Conservation (phyloP, 495 filamentous ascomycete genomes). For the Cetradonia linearis region DNA sequence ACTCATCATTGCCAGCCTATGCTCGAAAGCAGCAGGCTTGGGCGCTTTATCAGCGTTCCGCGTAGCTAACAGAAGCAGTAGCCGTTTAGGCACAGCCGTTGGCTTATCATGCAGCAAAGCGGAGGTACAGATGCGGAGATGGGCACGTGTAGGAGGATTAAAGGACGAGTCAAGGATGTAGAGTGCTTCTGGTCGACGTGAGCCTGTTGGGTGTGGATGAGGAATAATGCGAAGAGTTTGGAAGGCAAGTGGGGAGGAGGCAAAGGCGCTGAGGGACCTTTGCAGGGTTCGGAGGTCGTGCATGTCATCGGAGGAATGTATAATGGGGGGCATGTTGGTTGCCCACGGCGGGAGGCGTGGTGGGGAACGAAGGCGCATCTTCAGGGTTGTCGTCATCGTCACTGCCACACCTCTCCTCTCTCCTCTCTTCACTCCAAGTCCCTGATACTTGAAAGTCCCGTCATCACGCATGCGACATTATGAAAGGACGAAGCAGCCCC, state of each 20-base stretch:
- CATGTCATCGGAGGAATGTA: conserved; percentile 11
- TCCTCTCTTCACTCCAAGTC: background rate
- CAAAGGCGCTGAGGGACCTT: conserved; percentile 45
- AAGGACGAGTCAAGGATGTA: conserved; percentile 91
- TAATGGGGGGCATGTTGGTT: conserved; percentile 8
- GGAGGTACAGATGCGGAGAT: conserved; percentile 62
- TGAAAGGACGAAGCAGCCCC: background rate
- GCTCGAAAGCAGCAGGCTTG: conserved; percentile 70
- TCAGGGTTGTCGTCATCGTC: conserved; percentile 2
- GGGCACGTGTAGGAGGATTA: conserved; percentile 84
- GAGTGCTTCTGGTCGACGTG: conserved; percentile 38
- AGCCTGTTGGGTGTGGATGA: conserved; percentile 23
- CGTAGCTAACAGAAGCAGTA: conserved; percentile 75
- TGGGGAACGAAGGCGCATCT: background rate
- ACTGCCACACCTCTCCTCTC: background rate
- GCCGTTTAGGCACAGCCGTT: conserved; percentile 34
- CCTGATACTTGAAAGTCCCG: too few relatives aligned
- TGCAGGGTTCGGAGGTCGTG: conserved; percentile 15
- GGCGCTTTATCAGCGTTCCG: conserved; percentile 91
- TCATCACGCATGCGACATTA: background rate
- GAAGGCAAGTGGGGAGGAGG: conserved; percentile 44
- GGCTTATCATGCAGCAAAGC: conserved; percentile 45
- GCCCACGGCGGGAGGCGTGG: background rate
- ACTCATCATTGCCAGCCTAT: conserved; percentile 80
- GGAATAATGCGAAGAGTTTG: conserved; percentile 49